Evolutionary conservation across 495 filamentous ascomycete genomes (phyloP), one percentile per base, ranked within the genome.

Genomic region (Penicillium angulare): DNA sequence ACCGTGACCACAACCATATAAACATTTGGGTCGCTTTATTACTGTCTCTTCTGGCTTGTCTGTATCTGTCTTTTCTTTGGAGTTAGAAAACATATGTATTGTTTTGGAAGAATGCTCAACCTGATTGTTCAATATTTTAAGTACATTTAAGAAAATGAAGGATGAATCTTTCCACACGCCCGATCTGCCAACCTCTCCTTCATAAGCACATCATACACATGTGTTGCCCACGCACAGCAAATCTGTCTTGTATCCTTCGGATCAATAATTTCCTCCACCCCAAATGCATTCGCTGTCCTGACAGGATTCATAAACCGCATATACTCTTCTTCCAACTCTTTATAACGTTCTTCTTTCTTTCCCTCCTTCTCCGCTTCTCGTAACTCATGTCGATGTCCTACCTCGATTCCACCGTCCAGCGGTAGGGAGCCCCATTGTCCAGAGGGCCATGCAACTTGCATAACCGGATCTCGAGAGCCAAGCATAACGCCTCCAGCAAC

Each of bases 401-500:
- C 82, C 50, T 85, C 82, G 31, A 86, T 84, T 2, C 82, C 82
- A 1, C 82, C 82, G 29, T 79, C 78, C 1, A 85, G 67, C 12
- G 81, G 81, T 17, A 85, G 58, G 26, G 74, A 78, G 2, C 80
- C 80, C 80, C 80, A 83, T 61, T 80, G 75, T 5, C 80, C 81
- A 36, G 74, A 79, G 2, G 82, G 82, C 82, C 82, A 86, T 22
- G 78, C 80, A 23, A 86, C 77, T 36, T 82, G 74, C 70, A 79
- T 76, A 16, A 75, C 66, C 0, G 82, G 82, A 33, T 84, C 78
- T 8, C 82, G 72, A 23, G 76, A 78, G 29, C 80, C 80, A 0
- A 85, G 59, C 82, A 86, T 86, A 12, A 85, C 62, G 3, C 80
- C 80, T 0, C 82, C 82, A 2, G 82, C 82, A 3, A 85, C 82